Percentiles rank a stretch among this genome's conserved stretches.
Conservation (phyloP, 352 stramenopile species). For the Peronospora farinosa region DNA sequence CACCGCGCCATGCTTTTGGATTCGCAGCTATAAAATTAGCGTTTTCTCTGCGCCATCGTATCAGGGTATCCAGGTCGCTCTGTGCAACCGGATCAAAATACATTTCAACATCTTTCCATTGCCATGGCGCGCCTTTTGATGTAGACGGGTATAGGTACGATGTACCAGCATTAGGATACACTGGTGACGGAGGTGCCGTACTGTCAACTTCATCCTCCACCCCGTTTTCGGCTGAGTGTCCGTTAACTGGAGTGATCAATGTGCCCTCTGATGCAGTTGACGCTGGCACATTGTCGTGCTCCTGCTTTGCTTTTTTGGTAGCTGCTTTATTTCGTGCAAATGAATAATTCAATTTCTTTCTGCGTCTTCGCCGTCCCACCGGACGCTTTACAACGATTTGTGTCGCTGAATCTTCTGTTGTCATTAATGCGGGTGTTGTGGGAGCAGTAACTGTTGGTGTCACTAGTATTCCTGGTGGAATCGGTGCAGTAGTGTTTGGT, state of each 20-base stretch:
- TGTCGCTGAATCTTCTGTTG: conserved; percentile 7
- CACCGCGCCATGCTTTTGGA: conserved; percentile 12
- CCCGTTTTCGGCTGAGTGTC: conserved; percentile 8
- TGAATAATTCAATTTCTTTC: conserved; percentile 38
- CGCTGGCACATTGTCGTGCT: conserved; percentile 9
- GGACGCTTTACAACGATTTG: conserved; percentile 2
- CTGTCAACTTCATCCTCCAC: background rate
- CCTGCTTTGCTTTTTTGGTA: conserved; percentile 17
- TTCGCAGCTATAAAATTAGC: conserved; percentile 54
- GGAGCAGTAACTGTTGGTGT: conserved; percentile 3
- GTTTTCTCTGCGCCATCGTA: conserved; percentile 41
- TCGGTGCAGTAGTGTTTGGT: conserved; percentile 1
- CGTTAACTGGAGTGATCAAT: conserved; percentile 20
- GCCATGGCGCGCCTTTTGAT: conserved; percentile 37
- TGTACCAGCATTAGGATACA: conserved; percentile 36
- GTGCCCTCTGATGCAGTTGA: conserved; percentile 24
- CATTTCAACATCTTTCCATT: conserved; percentile 51
- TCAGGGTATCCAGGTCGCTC: conserved; percentile 49
- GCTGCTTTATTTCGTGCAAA: conserved; percentile 14
- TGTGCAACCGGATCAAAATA: conserved; percentile 54
- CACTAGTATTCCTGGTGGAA: background rate
- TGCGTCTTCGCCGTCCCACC: conserved; percentile 35
- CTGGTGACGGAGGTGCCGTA: conserved; percentile 30
- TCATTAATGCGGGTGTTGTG: conserved; percentile 6
- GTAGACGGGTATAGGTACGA: conserved; percentile 39